Evolutionary conservation across 345 rosid species (phyloP).

Genomic region (Trapa bicornis): DNA sequence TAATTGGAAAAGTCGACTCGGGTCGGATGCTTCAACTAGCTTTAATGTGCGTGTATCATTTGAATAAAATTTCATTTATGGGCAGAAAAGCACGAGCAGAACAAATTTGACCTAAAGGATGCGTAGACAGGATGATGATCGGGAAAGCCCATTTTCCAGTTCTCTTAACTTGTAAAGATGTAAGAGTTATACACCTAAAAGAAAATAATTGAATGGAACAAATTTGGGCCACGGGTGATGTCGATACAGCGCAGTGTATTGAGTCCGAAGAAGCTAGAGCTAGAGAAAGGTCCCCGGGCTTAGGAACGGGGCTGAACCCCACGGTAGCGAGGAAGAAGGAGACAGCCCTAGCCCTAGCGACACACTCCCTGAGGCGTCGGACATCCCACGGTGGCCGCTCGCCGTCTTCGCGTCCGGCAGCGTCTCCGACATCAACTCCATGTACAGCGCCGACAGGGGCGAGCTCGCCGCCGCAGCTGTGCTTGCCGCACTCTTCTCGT

Average conservation of each 20-base stretch:
- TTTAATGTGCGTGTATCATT: too few relatives aligned
- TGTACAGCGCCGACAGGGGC: conserved; percentile 18
- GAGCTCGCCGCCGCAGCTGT: not conserved
- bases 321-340: conserved; percentile 27
- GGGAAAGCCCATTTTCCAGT: too few relatives aligned
- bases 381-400: not conserved
- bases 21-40: too few relatives aligned
- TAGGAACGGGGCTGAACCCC: conserved; percentile 1
- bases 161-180: too few relatives aligned
- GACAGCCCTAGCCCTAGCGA: conserved; percentile 30
- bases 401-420: conserved; percentile 2
- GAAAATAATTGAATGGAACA: not conserved
- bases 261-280: conserved; percentile 13
- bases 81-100: too few relatives aligned
- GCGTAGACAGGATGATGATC: too few relatives aligned
- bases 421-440: conserved; percentile 19
- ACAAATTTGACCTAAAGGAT: too few relatives aligned
- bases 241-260: not conserved
- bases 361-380: conserved; percentile 1
- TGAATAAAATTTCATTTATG: too few relatives aligned
- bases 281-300: conserved; percentile 42
- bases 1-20: too few relatives aligned
- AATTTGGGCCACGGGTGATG: not conserved
- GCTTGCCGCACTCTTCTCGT: not conserved
- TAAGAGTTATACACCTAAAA: too few relatives aligned